These are phyloP conservation scores for Candida awuae DNA, from an alignment of 805 yeast genomes.

Conservation along the genomic window DNA sequence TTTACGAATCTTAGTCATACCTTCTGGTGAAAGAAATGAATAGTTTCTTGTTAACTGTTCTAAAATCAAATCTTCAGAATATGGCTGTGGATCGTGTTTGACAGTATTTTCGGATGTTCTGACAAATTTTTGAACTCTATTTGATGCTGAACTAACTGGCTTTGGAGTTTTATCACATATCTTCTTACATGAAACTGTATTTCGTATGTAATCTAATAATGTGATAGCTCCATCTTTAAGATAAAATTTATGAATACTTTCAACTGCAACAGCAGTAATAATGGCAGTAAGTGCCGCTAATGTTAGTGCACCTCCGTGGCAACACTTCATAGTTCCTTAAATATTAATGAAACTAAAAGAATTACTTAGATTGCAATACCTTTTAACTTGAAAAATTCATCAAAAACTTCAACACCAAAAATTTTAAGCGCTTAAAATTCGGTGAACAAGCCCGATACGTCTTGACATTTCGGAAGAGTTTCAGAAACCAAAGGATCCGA, in stretches of 20 bases:
- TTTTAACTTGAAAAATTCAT: not conserved
- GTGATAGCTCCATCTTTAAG: slow-evolving; percentile 6
- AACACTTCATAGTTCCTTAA: not conserved
- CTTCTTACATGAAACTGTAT: too few relatives aligned
- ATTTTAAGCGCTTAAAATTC: too few relatives aligned
- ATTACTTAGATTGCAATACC: too few relatives aligned
- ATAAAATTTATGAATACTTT: slow-evolving; percentile 4
- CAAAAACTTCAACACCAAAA: not conserved
- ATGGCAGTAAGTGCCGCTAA: slow-evolving; percentile 5
- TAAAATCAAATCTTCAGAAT: slow-evolving; percentile 65
- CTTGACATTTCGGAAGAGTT: not conserved
- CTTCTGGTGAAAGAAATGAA: slow-evolving; percentile 84
- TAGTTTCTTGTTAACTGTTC: slow-evolving; percentile 93
- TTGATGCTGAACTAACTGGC: too few relatives aligned
- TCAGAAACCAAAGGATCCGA: slow-evolving; percentile 10
- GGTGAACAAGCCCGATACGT: too few relatives aligned
- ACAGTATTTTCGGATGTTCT: slow-evolving; percentile 13
- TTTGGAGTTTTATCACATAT: too few relatives aligned
- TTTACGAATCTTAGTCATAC: slow-evolving; percentile 62
- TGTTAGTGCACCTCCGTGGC: not conserved
- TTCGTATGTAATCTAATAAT: slow-evolving; percentile 6
- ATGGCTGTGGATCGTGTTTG: slow-evolving; percentile 4
- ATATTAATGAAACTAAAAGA: too few relatives aligned
- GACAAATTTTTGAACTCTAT: not conserved
- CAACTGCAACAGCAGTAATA: slow-evolving; percentile 7